Conservation (phyloP, 2,329 filamentous ascomycete species). For the Pyrenochaeta sp. region DNA sequence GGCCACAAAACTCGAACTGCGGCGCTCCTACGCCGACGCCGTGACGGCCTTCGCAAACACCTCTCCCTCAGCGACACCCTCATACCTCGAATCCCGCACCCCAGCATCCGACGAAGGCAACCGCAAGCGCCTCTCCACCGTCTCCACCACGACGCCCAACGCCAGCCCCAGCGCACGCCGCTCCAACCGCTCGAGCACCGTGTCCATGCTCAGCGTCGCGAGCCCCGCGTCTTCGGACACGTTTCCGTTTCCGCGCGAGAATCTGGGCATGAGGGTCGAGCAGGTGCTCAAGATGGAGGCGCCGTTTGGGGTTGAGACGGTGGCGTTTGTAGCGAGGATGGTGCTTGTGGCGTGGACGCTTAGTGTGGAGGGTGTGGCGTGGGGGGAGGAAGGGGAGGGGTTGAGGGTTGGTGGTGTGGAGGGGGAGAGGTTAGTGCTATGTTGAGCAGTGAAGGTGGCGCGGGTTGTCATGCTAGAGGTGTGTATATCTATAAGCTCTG, state of each 20-base stretch:
- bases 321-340: constrained; percentile 35
- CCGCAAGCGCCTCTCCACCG: constrained; percentile 9
- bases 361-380: constrained; percentile 34
- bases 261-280: constrained; percentile 35
- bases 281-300: constrained; percentile 32
- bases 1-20: constrained; percentile 29
- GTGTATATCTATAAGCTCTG: too few relatives aligned
- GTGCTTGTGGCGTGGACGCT: constrained; percentile 44
- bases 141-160: too few relatives aligned
- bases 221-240: constrained; percentile 7
- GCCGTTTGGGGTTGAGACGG: constrained; percentile 30
- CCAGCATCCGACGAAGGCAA: constrained; percentile 5
- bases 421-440: constrained; percentile 18
- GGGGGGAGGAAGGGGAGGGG: constrained; percentile 27
- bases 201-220: neutral
- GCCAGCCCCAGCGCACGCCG: constrained; percentile 3
- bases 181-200: constrained; percentile 17
- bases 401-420: constrained; percentile 22
- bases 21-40: constrained; percentile 30
- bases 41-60: constrained; percentile 14
- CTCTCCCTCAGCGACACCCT: neutral
- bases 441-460: too few relatives aligned
- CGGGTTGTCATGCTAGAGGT: too few relatives aligned
- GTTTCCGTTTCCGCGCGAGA: constrained; percentile 21
- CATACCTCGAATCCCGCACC: constrained; percentile 5